These are phyloP conservation scores for Apiotrichum domesticum DNA, from an alignment of 1,284 basidiomycete genomes.

Conservation along the genomic window DNA sequence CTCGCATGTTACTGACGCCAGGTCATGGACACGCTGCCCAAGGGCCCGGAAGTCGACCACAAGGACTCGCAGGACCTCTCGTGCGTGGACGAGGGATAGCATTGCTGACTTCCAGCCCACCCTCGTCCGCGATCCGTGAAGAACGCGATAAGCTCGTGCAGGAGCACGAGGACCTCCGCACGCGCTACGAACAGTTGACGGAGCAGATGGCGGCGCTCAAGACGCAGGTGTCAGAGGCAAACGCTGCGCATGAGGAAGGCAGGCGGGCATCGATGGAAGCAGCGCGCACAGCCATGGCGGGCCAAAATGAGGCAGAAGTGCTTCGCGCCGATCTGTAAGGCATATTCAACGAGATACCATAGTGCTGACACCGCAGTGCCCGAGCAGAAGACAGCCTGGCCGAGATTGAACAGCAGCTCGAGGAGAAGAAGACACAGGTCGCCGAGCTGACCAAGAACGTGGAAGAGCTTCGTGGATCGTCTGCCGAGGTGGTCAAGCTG, in stretches of 20 bases:
- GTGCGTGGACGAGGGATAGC: not conserved
- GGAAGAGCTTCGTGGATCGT: constrained; percentile 72
- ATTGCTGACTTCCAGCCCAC: constrained; percentile 4
- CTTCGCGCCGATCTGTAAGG: constrained; percentile 59
- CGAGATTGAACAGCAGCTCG: constrained; percentile 68
- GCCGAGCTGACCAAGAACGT: constrained; percentile 66
- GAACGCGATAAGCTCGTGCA: constrained; percentile 37
- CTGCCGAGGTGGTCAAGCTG: constrained; percentile 68
- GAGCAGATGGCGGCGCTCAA: constrained; percentile 41
- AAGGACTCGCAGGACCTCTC: constrained; percentile 3
- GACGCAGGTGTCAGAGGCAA: constrained; percentile 18
- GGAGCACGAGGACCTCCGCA: constrained; percentile 39
- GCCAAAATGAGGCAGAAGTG: constrained; percentile 62
- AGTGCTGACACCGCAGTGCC: constrained; percentile 47
- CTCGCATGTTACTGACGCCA: constrained; percentile 2
- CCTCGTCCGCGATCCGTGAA: constrained; percentile 19
- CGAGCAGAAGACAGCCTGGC: constrained; percentile 72
- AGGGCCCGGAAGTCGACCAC: constrained; percentile 10
- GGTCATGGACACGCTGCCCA: constrained; percentile 36
- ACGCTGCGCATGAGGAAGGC: constrained; percentile 8
- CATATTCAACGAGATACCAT: constrained; percentile 42
- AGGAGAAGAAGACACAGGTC: constrained; percentile 63
- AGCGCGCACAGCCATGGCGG: constrained; percentile 5
- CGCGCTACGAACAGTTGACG: constrained; percentile 28
- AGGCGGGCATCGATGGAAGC: constrained; percentile 6